Evolutionary conservation across 176 grass and related monocot species (phyloP).

Genomic region (Miscanthus lutarioriparius): DNA sequence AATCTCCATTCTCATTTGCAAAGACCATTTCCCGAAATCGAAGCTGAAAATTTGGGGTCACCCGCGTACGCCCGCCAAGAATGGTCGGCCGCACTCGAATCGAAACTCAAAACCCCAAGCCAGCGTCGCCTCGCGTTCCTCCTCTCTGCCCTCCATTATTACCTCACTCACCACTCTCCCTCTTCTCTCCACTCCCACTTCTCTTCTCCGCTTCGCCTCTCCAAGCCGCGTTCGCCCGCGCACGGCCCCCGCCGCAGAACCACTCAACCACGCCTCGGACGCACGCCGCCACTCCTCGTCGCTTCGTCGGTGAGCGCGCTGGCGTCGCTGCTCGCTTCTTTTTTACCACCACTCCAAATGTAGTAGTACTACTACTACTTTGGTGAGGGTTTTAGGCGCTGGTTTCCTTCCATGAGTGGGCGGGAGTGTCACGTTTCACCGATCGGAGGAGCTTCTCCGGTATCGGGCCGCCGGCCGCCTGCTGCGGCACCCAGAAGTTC

Average conservation of each 20-base stretch:
- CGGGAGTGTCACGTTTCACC: not conserved
- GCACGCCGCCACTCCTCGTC: not conserved
- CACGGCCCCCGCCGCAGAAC: not conserved
- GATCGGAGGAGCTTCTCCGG: not conserved
- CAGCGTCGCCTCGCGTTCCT: not conserved
- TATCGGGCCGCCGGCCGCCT: too few relatives aligned
- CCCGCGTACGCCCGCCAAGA: constrained; percentile 22
- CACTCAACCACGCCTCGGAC: too few relatives aligned
- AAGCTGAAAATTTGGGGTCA: not conserved
- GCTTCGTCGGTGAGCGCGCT: constrained; percentile 3
- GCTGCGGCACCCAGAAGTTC: not conserved
- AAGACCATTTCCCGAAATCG: not conserved
- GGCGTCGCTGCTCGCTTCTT: not conserved
- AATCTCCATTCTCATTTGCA: not conserved
- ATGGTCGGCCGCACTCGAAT: not conserved
- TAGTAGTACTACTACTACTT: not conserved
- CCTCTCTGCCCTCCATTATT: not conserved
- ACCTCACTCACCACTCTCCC: not conserved
- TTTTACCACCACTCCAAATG: not conserved
- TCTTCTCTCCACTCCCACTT: too few relatives aligned
- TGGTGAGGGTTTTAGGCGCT: not conserved
- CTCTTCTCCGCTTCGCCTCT: not conserved
- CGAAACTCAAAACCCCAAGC: not conserved
- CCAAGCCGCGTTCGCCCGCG: not conserved
- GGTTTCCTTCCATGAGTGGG: not conserved